These are phyloP conservation scores for Zoysia matrella DNA, from an alignment of 202 grass and related monocot genomes.

Conservation along the genomic window DNA sequence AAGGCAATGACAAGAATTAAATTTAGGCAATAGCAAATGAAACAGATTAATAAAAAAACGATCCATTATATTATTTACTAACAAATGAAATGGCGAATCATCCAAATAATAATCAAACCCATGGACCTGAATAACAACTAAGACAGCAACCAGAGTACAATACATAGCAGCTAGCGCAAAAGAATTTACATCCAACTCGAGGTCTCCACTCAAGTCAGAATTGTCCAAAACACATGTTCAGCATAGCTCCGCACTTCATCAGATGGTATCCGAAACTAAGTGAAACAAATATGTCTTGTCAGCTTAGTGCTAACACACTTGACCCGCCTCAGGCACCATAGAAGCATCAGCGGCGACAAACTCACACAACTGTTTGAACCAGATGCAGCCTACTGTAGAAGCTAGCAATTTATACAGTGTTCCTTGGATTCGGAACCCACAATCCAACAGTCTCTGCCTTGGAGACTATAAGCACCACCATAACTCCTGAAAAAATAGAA, in stretches of 20 bases:
- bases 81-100: not conserved
- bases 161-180: not conserved
- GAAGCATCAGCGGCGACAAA: conserved; percentile 38
- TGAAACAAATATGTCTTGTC: not conserved
- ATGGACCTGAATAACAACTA: not conserved
- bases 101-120: not conserved
- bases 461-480: conserved; percentile 2
- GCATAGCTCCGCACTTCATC: not conserved
- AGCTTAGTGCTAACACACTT: conserved; percentile 27
- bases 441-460: not conserved
- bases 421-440: conserved; percentile 21
- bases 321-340: conserved; percentile 45
- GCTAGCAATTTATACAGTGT: conserved; percentile 42
- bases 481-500: conserved; percentile 30
- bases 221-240: not conserved
- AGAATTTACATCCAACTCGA: conserved; percentile 22
- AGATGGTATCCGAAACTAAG: not conserved
- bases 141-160: not conserved
- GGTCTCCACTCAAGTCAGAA: conserved; percentile 16
- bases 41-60: not conserved
- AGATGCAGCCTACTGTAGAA: conserved; percentile 11
- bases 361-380: conserved; percentile 20
- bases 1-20: not conserved
- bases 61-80: conserved; percentile 14
- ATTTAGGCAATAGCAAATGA: not conserved